Base-by-base conservation (phyloP, 1,284 basidiomycete species). In the Tylopilus orsonianus region DNA sequence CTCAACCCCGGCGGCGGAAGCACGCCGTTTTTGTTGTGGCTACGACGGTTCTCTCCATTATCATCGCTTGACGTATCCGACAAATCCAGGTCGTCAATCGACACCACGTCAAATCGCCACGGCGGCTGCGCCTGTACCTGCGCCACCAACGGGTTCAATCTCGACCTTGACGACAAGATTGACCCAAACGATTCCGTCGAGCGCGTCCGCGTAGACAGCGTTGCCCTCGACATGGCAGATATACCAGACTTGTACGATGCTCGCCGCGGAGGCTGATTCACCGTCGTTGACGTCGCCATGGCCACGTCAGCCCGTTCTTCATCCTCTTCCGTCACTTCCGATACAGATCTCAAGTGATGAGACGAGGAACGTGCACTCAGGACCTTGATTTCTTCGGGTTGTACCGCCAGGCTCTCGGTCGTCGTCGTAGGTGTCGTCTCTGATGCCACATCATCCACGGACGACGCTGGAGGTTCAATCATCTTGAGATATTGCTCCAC, bases 1-100 rank as follows among this genome's bases (percentile, higher is more conserved):
- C 75, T 72, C 41, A 85, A 64, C 12, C 85, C 85, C 14, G 80
- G 77, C 1, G 79, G 78, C 10, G 59, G 56, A 20, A 34, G 71
- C 68, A 19, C 61, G 64, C 26, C 26, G 26, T 26, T 5, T 26
- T 10, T 26, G 13, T 30, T 7, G 7, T 13, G 4, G 29, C 29
- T 8, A 4, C 8, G 8, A 4, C 14, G 29, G 29, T 13, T 8
- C 19, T 56, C 66, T 12, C 8, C 48, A 6, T 49, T 63, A 13
- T 41, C 16, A 19, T 68, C 75, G 1, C 83, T 86, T 7, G 85
- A 86, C 5, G 80, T 75, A 60, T 90, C 87, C 3, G 87, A 87
- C 13, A 87, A 65, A 52, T 88, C 85, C 20, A 88, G 63, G 34
- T 88, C 85, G 56, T 89, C 86, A 41, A 89, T 81, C 3, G 85